Evolutionary conservation across 306 rosid genomes (phyloP), one percentile per base, ranked within the genome.

Genomic region (Carpinus viminea): DNA sequence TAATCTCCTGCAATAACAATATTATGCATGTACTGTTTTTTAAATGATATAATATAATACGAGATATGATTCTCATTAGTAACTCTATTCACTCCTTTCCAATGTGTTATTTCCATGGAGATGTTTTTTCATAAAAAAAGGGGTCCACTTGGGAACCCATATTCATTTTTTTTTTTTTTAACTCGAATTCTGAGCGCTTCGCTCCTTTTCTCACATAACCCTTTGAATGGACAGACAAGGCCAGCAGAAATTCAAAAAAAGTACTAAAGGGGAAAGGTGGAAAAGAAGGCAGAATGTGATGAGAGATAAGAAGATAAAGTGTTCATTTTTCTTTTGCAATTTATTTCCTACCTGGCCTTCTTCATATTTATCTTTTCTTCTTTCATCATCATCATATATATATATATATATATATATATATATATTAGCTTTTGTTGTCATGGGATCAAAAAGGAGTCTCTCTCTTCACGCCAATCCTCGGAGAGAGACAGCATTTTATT

Each of bases 401-500:
- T 34, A 34, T 34, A 34, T 34, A 34, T 38, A 38, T 38, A 38
- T 38, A 57, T 57, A 72, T 52, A 70, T 65, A 78, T 24, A 0
- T 1, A 74, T 65, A 48, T 72, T 61, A 73, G 55, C 50, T 79
- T 79, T 41, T 6, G 36, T 41, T 76, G 76, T 53, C 78, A 76
- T 81, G 68, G 72, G 50, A 76, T 60, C 20, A 46, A 74, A 75
- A 60, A 66, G 74, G 38, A 72, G 45, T 59, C 80, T 69, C 78
- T 74, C 79, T 80, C 87, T 81, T 34, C 86, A 86, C 79, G 83
- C 88, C 88, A 90, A 91, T 89, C 87, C 93, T 88, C 81, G 87
- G 74, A 74, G 93, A 90, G 92, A 83, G 91, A 90, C 96, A 85
- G 82, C 90, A 86, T 85, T 89, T 92, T 88, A 90, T 94, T 92